phyloP scores from a whole-genome alignment of 2,329 filamentous ascomycete species.

The Proliferodiscus dingleyae region DNA sequence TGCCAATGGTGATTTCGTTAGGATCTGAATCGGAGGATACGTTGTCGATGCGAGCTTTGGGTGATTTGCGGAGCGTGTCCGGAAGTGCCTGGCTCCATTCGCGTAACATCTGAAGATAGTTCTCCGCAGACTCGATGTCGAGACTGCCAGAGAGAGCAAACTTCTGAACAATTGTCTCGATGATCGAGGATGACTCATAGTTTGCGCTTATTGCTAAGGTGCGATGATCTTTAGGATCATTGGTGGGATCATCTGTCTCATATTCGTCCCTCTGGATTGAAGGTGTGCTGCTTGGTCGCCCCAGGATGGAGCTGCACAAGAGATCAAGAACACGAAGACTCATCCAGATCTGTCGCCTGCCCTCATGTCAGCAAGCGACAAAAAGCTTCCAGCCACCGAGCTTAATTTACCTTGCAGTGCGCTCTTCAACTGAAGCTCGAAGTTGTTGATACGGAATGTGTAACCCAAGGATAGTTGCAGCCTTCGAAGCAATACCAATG shows the following conservation, averaged over 20 bases:
- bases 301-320: slow-evolving; percentile 12
- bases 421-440: background rate
- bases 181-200: background rate
- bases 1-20: slow-evolving; percentile 8
- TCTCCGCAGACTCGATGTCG: background rate
- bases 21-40: background rate
- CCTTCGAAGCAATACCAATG: slow-evolving; percentile 35
- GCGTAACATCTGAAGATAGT: background rate
- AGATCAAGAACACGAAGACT: slow-evolving; percentile 13
- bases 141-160: background rate
- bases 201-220: background rate
- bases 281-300: slow-evolving; percentile 2
- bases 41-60: background rate
- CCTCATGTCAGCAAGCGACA: background rate
- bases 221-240: background rate
- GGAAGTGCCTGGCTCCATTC: slow-evolving; percentile 4
- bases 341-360: slow-evolving; percentile 14
- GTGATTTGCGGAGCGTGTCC: slow-evolving; percentile 1
- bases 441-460: slow-evolving; percentile 19
- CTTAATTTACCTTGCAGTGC: background rate
- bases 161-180: background rate
- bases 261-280: background rate
- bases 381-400: background rate
- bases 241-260: background rate
- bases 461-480: slow-evolving; percentile 34